Evolutionary conservation across 257 asterid species (phyloP).

Genomic region (Primulina huaijiensis): DNA sequence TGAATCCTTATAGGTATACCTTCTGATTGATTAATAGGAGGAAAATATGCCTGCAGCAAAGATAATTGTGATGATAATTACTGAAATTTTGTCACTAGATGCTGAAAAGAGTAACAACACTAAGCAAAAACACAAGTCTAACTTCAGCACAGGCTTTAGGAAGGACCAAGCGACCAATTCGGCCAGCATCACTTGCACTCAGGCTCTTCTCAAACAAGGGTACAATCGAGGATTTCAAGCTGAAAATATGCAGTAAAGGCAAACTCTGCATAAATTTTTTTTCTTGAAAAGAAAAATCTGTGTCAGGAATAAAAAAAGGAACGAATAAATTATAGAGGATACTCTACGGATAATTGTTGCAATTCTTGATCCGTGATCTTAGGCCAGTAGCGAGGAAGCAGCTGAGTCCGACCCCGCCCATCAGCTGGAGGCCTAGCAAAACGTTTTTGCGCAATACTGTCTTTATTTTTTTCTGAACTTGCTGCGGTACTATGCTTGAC

Average conservation of each 20-base stretch:
- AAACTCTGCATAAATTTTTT: not conserved
- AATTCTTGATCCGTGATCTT: conserved; percentile 92
- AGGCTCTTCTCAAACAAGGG: conserved; percentile 95
- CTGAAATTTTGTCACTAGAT: not conserved
- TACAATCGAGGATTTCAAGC: conserved; percentile 72
- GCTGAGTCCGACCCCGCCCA: conserved; percentile 79
- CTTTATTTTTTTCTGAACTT: conserved; percentile 50
- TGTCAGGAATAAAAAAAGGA: not conserved
- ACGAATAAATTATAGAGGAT: conserved; percentile 43
- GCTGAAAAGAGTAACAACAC: not conserved
- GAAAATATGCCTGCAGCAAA: conserved; percentile 81
- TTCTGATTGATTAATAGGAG: conserved; percentile 85
- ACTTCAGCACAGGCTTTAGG: conserved; percentile 99
- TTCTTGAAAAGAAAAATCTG: not conserved
- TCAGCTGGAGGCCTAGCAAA: conserved; percentile 91
- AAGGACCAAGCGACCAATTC: conserved; percentile 95
- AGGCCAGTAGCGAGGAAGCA: conserved; percentile 99
- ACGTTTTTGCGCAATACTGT: conserved; percentile 44
- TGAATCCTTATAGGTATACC: conserved; percentile 89
- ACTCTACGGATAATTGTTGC: conserved; percentile 93
- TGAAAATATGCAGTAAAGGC: conserved; percentile 50
- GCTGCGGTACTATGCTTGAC: conserved; percentile 42
- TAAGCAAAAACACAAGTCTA: conserved; percentile 30
- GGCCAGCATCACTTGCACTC: conserved; percentile 99
- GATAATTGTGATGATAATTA: conserved; percentile 3